Evolutionary conservation across 164 flowering plant genomes (phyloP).

Genomic region (Macadamia integrifolia): DNA sequence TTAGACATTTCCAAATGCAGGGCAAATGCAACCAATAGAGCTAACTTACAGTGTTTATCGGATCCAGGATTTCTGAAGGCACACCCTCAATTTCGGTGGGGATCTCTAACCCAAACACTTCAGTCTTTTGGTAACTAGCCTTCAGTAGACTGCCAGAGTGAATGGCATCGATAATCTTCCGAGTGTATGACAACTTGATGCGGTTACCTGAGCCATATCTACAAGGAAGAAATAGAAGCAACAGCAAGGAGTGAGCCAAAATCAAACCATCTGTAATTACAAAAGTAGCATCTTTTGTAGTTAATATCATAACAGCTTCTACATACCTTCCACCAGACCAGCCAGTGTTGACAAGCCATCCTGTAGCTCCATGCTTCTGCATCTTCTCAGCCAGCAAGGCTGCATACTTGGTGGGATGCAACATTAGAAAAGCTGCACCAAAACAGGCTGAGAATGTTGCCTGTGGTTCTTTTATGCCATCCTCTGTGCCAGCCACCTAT

Average conservation of each 20-base stretch:
- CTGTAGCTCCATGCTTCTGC: conserved; percentile 76
- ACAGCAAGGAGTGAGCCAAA: no score
- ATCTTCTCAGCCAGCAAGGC: conserved; percentile 79
- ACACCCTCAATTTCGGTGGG: conserved; percentile 64
- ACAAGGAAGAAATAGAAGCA: conserved; percentile 1
- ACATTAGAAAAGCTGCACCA: conserved; percentile 81
- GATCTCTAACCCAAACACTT: conserved; percentile 68
- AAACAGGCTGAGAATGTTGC: conserved; percentile 86
- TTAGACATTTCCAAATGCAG: neutral
- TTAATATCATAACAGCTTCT: neutral
- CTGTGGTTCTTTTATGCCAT: conserved; percentile 68
- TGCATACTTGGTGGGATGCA: conserved; percentile 79
- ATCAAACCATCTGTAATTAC: no score
- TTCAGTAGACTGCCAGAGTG: conserved; percentile 64
- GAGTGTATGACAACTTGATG: conserved; percentile 55
- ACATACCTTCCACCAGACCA: conserved; percentile 84
- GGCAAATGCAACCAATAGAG: neutral
- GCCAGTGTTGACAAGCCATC: conserved; percentile 87
- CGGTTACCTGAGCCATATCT: conserved; percentile 75
- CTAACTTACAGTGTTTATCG: conserved; percentile 57
- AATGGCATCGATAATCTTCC: conserved; percentile 72
- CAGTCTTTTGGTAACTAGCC: conserved; percentile 46
- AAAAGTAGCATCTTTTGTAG: no score
- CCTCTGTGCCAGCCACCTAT: conserved; percentile 67
- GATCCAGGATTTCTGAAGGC: conserved; percentile 68